A percentile compares a stretch with the other conserved stretches of the same genome.
These are phyloP conservation scores for Cairneyella variabilis DNA, from an alignment of 495 filamentous ascomycete species.

Conservation along the genomic window DNA sequence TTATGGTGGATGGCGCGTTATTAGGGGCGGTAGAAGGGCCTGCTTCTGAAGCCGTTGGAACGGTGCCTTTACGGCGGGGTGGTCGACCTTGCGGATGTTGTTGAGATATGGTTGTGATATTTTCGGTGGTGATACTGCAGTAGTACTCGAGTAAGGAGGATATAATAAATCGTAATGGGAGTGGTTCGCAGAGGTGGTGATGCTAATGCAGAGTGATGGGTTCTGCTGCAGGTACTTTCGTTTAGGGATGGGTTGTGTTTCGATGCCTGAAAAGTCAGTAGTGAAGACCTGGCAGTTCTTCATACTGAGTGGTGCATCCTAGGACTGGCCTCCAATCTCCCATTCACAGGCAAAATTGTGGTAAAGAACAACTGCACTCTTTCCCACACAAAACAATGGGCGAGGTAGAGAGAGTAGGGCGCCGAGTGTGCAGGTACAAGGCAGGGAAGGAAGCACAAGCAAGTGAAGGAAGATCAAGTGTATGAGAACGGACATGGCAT, in stretches of 20 bases:
- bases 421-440: not conserved
- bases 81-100: not conserved
- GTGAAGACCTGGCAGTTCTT: no score
- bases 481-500: not conserved
- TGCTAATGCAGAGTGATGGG: not conserved
- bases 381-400: not conserved
- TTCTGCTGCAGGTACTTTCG: not conserved
- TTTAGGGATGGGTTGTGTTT: not conserved
- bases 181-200: not conserved
- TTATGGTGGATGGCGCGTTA: constrained; percentile 17
- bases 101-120: not conserved
- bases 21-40: constrained; percentile 19
- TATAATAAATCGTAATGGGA: not conserved
- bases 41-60: constrained; percentile 31
- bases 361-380: no score
- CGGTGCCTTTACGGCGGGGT: constrained; percentile 22
- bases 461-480: no score
- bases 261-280: no score
- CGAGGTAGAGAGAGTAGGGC: not conserved
- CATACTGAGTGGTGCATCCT: no score
- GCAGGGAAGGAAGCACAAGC: not conserved
- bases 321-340: no score
- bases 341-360: no score
- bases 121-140: not conserved
- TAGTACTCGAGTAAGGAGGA: not conserved